Percentiles rank a stretch among this genome's conserved stretches.
Evolutionary conservation across 768 basidiomycete species (phyloP).

Genomic region (Tricholomella constricta): DNA sequence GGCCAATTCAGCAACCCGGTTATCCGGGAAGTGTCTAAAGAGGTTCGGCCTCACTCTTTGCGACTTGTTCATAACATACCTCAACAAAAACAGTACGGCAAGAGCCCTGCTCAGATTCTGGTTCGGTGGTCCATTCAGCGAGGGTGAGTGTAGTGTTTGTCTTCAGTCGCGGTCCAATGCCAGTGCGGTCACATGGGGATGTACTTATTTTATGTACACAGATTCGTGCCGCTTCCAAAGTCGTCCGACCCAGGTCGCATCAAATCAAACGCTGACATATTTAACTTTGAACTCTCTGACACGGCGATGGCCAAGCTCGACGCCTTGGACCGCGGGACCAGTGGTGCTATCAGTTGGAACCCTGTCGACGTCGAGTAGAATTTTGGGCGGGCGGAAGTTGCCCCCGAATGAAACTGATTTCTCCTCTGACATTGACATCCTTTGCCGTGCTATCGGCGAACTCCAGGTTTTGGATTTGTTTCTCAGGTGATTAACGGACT

Average conservation of each 20-base stretch:
- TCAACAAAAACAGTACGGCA: slow-evolving; percentile 42
- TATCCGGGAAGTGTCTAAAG: slow-evolving; percentile 54
- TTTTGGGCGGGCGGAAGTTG: neutral
- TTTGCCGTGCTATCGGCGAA: too few relatives aligned
- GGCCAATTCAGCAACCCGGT: slow-evolving; percentile 55
- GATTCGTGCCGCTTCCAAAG: slow-evolving; percentile 85
- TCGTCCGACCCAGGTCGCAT: slow-evolving; percentile 70
- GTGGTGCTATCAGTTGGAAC: slow-evolving; percentile 82
- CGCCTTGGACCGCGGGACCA: slow-evolving; percentile 66
- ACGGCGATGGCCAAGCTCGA: slow-evolving; percentile 71
- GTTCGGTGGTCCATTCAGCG: slow-evolving; percentile 89
- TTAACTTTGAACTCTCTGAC: slow-evolving; percentile 66
- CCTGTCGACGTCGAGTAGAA: slow-evolving; percentile 58
- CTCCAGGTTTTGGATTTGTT: too few relatives aligned
- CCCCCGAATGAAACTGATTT: too few relatives aligned
- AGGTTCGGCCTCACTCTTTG: slow-evolving; percentile 43
- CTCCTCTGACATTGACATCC: too few relatives aligned
- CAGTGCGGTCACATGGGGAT: too few relatives aligned
- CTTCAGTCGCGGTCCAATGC: neutral
- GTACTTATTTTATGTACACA: slow-evolving; percentile 28
- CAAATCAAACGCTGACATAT: slow-evolving; percentile 69
- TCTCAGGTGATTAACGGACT: too few relatives aligned
- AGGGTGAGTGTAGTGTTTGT: too few relatives aligned
- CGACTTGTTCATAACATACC: neutral
- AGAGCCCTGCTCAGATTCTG: slow-evolving; percentile 74